These are phyloP conservation scores for Podila verticillata DNA, from an alignment of 192 early-diverging fungal species.

Conservation along the genomic window DNA sequence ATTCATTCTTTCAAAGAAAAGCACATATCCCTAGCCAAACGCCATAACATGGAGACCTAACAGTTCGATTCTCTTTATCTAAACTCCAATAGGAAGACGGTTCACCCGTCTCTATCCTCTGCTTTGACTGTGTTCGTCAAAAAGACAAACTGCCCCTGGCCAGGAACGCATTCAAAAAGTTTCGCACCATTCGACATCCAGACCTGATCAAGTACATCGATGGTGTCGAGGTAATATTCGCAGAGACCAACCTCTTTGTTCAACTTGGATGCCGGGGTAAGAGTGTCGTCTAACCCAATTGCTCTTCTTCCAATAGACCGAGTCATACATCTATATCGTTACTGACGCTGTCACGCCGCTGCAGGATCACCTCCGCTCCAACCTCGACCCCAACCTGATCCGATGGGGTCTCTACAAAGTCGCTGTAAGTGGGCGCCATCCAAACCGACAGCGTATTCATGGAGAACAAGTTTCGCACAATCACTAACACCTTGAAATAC, in stretches of 20 bases:
- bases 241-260: not conserved
- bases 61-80: not conserved
- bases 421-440: constrained; percentile 63
- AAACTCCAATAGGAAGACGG: constrained; percentile 64
- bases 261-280: not conserved
- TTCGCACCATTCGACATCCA: constrained; percentile 92
- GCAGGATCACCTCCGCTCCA: constrained; percentile 55
- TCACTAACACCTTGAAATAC: not conserved
- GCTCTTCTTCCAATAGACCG: constrained; percentile 56
- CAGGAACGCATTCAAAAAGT: constrained; percentile 85
- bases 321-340: constrained; percentile 84
- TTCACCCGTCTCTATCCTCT: constrained; percentile 80
- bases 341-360: constrained; percentile 88
- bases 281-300: not conserved
- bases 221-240: constrained; percentile 76
- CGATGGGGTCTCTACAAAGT: constrained; percentile 92
- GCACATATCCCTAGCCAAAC: too few relatives aligned
- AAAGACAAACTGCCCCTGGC: constrained; percentile 83
- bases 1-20: not conserved
- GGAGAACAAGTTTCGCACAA: not conserved
- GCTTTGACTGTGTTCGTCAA: constrained; percentile 77
- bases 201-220: constrained; percentile 87
- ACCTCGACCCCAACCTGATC: constrained; percentile 68
- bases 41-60: too few relatives aligned
- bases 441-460: not conserved